Evolutionary conservation across 768 basidiomycete species (phyloP).

Genomic region (Leccinum variicolor): DNA sequence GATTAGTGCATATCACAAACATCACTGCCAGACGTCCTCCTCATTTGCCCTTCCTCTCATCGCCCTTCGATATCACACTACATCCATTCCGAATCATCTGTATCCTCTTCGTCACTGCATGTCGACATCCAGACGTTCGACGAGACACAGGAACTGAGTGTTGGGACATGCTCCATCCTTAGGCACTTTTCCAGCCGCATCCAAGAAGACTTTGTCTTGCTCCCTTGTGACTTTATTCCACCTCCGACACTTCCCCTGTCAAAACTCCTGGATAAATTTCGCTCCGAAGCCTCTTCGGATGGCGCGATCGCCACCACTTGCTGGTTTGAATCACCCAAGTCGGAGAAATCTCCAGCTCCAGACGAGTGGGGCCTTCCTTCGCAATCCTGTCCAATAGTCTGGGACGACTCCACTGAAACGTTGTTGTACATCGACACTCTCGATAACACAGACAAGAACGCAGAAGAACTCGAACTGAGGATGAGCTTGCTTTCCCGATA

Average conservation of each 20-base stretch:
- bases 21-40: conserved; percentile 63
- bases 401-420: conserved; percentile 63
- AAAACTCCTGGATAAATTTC: conserved; percentile 75
- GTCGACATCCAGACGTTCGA: conserved; percentile 83
- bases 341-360: conserved; percentile 51
- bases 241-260: conserved; percentile 69
- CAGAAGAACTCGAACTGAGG: conserved; percentile 68
- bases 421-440: conserved; percentile 71
- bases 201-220: conserved; percentile 79
- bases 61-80: conserved; percentile 77
- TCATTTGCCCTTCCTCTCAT: conserved; percentile 81
- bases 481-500: conserved; percentile 80
- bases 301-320: conserved; percentile 63
- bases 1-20: conserved; percentile 7
- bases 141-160: conserved; percentile 59
- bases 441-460: conserved; percentile 63
- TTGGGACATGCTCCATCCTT: conserved; percentile 74
- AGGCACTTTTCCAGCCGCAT: conserved; percentile 76
- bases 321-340: conserved; percentile 52
- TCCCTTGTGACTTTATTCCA: conserved; percentile 90
- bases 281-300: conserved; percentile 63
- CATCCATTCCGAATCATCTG: conserved; percentile 72
- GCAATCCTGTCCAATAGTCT: conserved; percentile 53
- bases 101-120: conserved; percentile 55
- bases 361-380: conserved; percentile 66